These are phyloP conservation scores for Suillus clintonianus DNA, from an alignment of 768 basidiomycete species.

Conservation along the genomic window DNA sequence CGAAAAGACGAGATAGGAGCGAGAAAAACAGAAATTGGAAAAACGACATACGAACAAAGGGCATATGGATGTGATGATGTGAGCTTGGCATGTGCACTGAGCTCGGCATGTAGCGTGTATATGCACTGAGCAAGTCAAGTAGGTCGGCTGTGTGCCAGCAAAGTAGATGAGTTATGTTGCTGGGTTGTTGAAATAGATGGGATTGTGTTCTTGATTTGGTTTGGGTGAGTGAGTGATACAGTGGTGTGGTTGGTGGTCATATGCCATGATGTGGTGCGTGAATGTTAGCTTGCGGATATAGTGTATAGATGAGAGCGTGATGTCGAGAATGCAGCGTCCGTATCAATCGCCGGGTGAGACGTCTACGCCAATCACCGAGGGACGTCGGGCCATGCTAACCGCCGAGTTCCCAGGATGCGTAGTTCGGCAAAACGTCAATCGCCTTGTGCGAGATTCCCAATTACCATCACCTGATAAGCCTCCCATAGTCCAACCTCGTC, in stretches of 20 bases:
- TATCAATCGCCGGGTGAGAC: too few species aligned
- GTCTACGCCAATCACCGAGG: too few species aligned
- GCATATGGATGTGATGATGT: neutral
- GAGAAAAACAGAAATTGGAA: neutral
- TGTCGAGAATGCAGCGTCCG: too few species aligned
- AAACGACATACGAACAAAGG: neutral
- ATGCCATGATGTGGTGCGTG: neutral
- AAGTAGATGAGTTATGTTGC: neutral
- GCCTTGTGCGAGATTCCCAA: too few species aligned
- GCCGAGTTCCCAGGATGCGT: neutral
- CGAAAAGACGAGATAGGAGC: neutral
- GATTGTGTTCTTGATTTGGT: neutral
- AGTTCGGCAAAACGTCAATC: too few species aligned
- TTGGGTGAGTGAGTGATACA: neutral
- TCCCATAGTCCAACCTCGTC: constrained; percentile 48
- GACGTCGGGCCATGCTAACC: too few species aligned
- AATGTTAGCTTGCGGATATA: neutral
- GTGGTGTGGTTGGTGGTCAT: neutral
- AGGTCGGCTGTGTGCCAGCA: neutral
- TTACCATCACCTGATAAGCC: constrained; percentile 46
- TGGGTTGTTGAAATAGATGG: neutral
- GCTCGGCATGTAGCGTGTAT: neutral
- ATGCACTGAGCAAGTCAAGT: neutral
- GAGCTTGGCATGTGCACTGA: constrained; percentile 1
- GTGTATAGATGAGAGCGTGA: neutral